phyloP scores from a whole-genome alignment of 352 stramenopile genomes.

The Phytopythium helicoides region DNA sequence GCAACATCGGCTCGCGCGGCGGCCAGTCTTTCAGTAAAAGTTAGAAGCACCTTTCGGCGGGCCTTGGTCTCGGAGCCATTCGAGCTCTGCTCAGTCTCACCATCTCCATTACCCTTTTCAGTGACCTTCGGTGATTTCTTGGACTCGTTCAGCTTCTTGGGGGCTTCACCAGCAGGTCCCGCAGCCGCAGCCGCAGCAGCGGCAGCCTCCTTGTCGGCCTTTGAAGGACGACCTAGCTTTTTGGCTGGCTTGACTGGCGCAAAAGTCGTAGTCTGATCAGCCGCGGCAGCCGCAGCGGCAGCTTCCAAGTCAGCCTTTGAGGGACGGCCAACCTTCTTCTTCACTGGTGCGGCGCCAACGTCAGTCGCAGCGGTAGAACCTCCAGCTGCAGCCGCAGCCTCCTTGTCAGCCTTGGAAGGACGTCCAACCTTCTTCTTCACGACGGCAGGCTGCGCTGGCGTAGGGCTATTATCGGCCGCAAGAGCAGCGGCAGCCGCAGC shows the following conservation, averaged over 20 bases:
- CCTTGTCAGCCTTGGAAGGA: neutral
- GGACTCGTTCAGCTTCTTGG: too few relatives aligned
- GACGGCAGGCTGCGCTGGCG: too few relatives aligned
- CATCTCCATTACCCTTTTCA: neutral
- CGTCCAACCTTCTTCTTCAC: constrained; percentile 2
- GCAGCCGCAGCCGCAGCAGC: constrained; percentile 7
- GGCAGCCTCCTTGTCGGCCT: constrained; percentile 4
- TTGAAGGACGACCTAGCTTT: constrained; percentile 3
- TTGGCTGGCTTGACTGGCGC: constrained; percentile 2
- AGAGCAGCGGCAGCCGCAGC: neutral
- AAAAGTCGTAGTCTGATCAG: neutral
- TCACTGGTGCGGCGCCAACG: neutral
- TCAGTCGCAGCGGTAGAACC: neutral
- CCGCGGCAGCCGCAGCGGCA: neutral
- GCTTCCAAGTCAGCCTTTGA: constrained; percentile 16
- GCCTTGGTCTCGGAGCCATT: too few relatives aligned
- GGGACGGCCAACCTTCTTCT: constrained; percentile 14
- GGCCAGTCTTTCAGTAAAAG: too few relatives aligned
- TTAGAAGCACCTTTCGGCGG: too few relatives aligned
- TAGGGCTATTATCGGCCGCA: neutral
- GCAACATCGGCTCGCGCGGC: too few relatives aligned
- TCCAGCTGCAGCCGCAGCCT: constrained; percentile 4
- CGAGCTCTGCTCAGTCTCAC: too few relatives aligned
- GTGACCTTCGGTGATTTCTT: neutral
- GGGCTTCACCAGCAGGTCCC: constrained; percentile 6